These are phyloP conservation scores for Gossypium aridum DNA, from an alignment of 441 rosid genomes.

Conservation along the genomic window DNA sequence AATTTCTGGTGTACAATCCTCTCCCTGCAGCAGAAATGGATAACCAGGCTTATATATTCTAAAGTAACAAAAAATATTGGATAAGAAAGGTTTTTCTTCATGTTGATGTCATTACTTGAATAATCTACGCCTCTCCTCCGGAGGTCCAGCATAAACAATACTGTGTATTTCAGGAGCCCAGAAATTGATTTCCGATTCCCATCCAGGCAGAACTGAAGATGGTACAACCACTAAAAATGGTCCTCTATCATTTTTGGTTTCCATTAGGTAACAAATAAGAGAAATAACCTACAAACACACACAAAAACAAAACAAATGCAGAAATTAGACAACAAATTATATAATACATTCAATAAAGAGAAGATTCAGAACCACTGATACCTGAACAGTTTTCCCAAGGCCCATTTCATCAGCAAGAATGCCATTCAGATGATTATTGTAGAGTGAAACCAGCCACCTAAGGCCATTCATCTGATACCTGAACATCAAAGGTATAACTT, in stretches of 20 bases:
- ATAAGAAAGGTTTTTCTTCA: slow-evolving; percentile 3
- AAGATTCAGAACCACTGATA: slow-evolving; percentile 12
- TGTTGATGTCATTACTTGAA: slow-evolving; percentile 58
- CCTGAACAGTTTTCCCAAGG: slow-evolving; percentile 98
- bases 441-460: slow-evolving; percentile 87
- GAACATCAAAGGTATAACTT: slow-evolving; percentile 23
- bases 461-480: slow-evolving; percentile 98
- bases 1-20: slow-evolving; percentile 83
- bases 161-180: slow-evolving; percentile 78
- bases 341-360: slow-evolving; percentile 7
- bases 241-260: slow-evolving; percentile 86
- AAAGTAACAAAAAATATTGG: slow-evolving; percentile 6
- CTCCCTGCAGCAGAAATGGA: slow-evolving; percentile 56
- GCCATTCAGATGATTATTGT: slow-evolving; percentile 89
- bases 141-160: slow-evolving; percentile 86
- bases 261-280: slow-evolving; percentile 92
- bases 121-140: slow-evolving; percentile 86
- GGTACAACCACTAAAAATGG: slow-evolving; percentile 97
- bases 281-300: slow-evolving; percentile 62
- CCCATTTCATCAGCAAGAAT: slow-evolving; percentile 99
- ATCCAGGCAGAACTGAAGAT: slow-evolving; percentile 90
- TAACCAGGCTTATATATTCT: slow-evolving; percentile 11
- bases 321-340: background rate
- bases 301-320: background rate
- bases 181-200: slow-evolving; percentile 83